phyloP scores from a whole-genome alignment of 495 filamentous ascomycete genomes.

The Parathielavia hyrcaniae region DNA sequence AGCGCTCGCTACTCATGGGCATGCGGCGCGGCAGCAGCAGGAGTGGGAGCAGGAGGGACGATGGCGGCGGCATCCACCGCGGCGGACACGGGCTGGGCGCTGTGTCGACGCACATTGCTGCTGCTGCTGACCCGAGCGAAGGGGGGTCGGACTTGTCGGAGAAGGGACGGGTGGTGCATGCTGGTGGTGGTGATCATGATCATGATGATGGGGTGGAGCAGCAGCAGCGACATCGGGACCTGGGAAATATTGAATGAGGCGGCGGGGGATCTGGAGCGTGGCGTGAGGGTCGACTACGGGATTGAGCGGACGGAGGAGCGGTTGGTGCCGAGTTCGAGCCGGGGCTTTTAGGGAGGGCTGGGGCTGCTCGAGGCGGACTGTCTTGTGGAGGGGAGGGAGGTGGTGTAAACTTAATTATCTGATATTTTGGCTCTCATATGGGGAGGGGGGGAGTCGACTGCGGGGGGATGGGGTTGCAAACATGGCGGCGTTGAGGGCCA shows the following conservation, averaged over 20 bases:
- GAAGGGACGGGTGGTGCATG: neutral
- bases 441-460: too few species aligned
- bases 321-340: neutral
- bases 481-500: neutral
- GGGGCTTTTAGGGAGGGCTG: conserved; percentile 8
- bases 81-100: neutral
- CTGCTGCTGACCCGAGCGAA: neutral
- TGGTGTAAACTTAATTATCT: neutral
- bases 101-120: conserved; percentile 9
- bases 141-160: neutral
- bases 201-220: neutral
- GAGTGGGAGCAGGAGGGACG: neutral
- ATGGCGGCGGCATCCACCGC: neutral
- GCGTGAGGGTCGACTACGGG: conserved; percentile 8
- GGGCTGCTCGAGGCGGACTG: neutral
- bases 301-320: conserved; percentile 12
- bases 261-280: neutral
- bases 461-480: neutral
- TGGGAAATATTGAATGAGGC: too few species aligned
- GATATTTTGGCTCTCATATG: too few species aligned
- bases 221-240: too few species aligned
- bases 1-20: conserved; percentile 1
- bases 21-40: neutral
- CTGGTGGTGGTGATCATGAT: neutral
- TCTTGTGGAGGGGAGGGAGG: neutral